These are phyloP conservation scores for Physcomitrellopsis africana DNA, from an alignment of 225 moss, liverwort and hornwort genomes.

Conservation along the genomic window DNA sequence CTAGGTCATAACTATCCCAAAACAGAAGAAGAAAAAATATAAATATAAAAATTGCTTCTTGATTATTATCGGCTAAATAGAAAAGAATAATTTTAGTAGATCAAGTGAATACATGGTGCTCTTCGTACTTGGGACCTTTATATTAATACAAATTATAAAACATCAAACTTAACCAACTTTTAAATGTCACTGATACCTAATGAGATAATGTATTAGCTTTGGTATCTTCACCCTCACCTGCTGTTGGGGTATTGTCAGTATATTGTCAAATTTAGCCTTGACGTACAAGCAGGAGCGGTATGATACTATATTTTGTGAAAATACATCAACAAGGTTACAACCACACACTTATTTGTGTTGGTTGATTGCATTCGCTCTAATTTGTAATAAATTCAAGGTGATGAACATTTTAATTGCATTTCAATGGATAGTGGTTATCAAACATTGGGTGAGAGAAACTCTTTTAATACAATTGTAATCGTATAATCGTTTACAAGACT, in stretches of 20 bases:
- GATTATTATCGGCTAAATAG: constrained; percentile 8
- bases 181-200: neutral
- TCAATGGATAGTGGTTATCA: neutral
- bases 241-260: constrained; percentile 28
- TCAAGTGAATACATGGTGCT: neutral
- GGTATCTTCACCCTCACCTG: constrained; percentile 4
- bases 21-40: no score
- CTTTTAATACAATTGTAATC: neutral
- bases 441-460: neutral
- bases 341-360: constrained; percentile 20
- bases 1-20: no score
- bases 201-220: neutral
- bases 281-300: constrained; percentile 38
- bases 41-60: neutral
- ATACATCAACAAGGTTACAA: constrained; percentile 35
- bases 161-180: neutral
- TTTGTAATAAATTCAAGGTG: neutral
- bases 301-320: constrained; percentile 44
- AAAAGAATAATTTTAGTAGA: neutral
- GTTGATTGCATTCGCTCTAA: neutral
- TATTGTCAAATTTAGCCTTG: constrained; percentile 38
- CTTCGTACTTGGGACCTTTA: constrained; percentile 10
- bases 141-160: neutral
- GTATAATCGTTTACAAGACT: neutral
- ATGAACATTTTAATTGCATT: neutral